Conservation (phyloP, 345 rosid genomes). For the Triadica sebifera region DNA sequence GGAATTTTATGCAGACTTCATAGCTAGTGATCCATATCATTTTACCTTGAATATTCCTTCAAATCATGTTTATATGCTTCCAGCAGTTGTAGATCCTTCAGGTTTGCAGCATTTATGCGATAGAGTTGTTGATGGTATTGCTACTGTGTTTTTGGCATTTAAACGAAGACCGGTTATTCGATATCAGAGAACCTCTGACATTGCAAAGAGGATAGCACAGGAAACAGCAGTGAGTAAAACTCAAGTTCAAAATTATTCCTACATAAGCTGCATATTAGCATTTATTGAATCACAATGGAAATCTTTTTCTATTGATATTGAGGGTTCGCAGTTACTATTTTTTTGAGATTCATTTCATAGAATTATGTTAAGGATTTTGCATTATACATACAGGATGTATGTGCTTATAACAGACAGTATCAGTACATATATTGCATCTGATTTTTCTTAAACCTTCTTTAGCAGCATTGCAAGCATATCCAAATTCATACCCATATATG, state of each 20-base stretch:
- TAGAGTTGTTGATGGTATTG: slow-evolving; percentile 82
- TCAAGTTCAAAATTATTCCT: background rate
- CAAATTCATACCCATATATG: background rate
- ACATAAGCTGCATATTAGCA: background rate
- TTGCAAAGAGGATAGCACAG: slow-evolving; percentile 93
- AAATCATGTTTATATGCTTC: slow-evolving; percentile 86
- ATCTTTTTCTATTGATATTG: background rate
- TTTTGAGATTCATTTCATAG: background rate
- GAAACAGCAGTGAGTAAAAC: slow-evolving; percentile 75
- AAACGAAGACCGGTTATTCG: slow-evolving; percentile 93
- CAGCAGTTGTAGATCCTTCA: slow-evolving; percentile 94
- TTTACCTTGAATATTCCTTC: slow-evolving; percentile 79
- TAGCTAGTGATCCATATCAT: slow-evolving; percentile 80
- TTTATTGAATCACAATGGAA: background rate
- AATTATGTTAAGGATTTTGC: slow-evolving; percentile 2
- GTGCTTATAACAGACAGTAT: background rate
- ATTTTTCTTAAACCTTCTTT: background rate
- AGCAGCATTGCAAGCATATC: background rate
- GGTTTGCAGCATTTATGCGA: slow-evolving; percentile 82
- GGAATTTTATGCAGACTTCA: slow-evolving; percentile 97
- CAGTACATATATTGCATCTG: background rate
- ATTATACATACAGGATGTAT: background rate
- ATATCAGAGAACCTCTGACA: slow-evolving; percentile 90
- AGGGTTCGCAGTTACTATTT: background rate
- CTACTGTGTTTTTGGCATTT: slow-evolving; percentile 77